Evolutionary conservation across 495 filamentous ascomycete species (phyloP).

Genomic region (Pseudomonodictys pantanalensis): DNA sequence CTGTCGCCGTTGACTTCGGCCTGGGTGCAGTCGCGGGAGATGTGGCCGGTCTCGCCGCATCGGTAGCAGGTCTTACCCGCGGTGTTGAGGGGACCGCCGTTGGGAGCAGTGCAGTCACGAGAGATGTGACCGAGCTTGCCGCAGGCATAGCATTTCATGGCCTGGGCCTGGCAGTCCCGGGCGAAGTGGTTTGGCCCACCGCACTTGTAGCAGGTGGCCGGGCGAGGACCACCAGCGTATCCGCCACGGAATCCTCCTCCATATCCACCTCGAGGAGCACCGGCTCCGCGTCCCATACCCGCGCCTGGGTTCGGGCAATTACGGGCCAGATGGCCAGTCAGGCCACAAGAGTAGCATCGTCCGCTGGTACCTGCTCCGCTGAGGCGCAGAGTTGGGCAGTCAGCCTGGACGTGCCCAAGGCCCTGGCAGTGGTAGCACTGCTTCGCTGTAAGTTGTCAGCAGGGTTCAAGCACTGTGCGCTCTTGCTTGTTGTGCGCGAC

Average conservation of each 20-base stretch:
- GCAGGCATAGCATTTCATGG: conserved; percentile 99
- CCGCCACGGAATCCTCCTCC: conserved; percentile 67
- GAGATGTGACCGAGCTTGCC: conserved; percentile 97
- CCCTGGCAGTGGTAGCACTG: conserved; percentile 99
- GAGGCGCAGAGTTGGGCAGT: conserved; percentile 94
- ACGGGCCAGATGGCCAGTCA: conserved; percentile 87
- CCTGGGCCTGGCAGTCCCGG: conserved; percentile 97
- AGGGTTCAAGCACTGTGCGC: too few relatives aligned
- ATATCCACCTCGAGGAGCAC: conserved; percentile 67
- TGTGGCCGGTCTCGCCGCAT: conserved; percentile 92
- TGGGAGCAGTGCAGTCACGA: conserved; percentile 94
- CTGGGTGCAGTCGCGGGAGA: conserved; percentile 88
- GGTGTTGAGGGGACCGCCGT: conserved; percentile 91
- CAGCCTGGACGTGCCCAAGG: conserved; percentile 95
- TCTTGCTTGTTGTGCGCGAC: too few relatives aligned
- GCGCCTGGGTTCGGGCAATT: conserved; percentile 73
- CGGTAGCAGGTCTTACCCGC: conserved; percentile 98
- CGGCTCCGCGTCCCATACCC: conserved; percentile 62
- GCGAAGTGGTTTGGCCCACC: conserved; percentile 98
- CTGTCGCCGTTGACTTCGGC: conserved; percentile 48
- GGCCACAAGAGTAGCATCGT: conserved; percentile 94
- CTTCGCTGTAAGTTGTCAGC: conserved; percentile 61
- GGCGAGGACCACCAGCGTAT: conserved; percentile 65
- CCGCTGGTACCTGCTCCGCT: conserved; percentile 74
- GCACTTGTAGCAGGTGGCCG: conserved; percentile 98